Evolutionary conservation across 805 yeast species (phyloP).

Genomic region (Millerozyma acaciae): DNA sequence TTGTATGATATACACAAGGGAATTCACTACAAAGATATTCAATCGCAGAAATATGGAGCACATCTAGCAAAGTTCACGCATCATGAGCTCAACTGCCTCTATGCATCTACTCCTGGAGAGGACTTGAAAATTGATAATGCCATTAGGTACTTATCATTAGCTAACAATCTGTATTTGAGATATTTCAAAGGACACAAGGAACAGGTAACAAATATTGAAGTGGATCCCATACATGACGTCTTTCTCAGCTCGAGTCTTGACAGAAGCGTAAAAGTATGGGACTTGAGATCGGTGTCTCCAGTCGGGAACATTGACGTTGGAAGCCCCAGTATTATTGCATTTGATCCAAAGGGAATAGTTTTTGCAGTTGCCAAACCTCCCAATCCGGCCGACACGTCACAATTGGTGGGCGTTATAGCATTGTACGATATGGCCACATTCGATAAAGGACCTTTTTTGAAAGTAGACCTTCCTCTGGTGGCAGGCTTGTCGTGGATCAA

Average conservation of each 20-base stretch:
- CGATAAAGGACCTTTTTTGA: constrained; percentile 54
- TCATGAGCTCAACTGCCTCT: constrained; percentile 64
- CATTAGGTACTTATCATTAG: constrained; percentile 70
- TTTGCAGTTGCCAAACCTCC: constrained; percentile 55
- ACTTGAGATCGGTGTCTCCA: constrained; percentile 61
- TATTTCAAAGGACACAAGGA: constrained; percentile 87
- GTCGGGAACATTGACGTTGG: constrained; percentile 56
- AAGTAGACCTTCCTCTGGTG: constrained; percentile 13
- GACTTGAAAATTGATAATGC: constrained; percentile 55
- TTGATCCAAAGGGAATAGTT: constrained; percentile 82
- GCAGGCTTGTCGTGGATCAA: constrained; percentile 49
- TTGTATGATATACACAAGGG: constrained; percentile 75
- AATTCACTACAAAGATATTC: constrained; percentile 60
- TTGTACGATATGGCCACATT: constrained; percentile 60
- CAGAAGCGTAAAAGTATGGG: constrained; percentile 85
- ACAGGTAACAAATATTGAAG: constrained; percentile 66
- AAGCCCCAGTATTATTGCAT: constrained; percentile 56
- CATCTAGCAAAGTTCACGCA: constrained; percentile 84
- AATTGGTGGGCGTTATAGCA: constrained; percentile 24
- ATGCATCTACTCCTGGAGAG: constrained; percentile 64
- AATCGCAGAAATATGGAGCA: constrained; percentile 89
- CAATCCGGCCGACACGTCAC: constrained; percentile 20
- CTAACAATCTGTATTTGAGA: constrained; percentile 74
- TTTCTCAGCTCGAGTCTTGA: constrained; percentile 71
- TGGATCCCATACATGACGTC: constrained; percentile 64